Evolutionary conservation across 2,329 filamentous ascomycete species (phyloP).

Genomic region (Fusarium papillatum): DNA sequence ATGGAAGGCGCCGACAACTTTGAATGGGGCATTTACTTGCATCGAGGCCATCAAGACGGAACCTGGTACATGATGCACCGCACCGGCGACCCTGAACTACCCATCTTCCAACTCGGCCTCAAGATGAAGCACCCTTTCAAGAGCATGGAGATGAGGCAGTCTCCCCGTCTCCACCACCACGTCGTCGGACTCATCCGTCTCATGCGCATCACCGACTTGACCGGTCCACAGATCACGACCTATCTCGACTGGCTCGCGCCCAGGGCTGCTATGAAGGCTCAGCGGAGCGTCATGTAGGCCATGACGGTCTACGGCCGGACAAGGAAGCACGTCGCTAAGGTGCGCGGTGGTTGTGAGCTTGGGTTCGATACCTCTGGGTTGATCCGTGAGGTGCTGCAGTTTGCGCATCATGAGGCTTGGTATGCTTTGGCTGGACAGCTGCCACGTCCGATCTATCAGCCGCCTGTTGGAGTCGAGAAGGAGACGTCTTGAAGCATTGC

Average conservation of each 20-base stretch:
- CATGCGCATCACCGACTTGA: constrained; percentile 35
- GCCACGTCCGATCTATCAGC: constrained; percentile 47
- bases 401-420: constrained; percentile 48
- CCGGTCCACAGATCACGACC: constrained; percentile 36
- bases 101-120: constrained; percentile 16
- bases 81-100: constrained; percentile 1
- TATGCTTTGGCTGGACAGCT: constrained; percentile 46
- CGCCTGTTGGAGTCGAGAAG: constrained; percentile 30
- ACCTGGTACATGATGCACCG: constrained; percentile 43
- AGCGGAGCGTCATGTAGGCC: constrained; percentile 48
- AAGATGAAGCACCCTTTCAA: constrained; percentile 33
- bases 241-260: constrained; percentile 51
- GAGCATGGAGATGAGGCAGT: constrained; percentile 35
- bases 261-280: constrained; percentile 38
- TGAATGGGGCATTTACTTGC: constrained; percentile 53
- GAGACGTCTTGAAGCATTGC: background rate
- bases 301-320: constrained; percentile 44
- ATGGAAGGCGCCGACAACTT: constrained; percentile 47
- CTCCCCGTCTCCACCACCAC: constrained; percentile 44
- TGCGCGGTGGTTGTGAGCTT: constrained; percentile 13
- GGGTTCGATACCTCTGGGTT: constrained; percentile 46
- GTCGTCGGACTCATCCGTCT: constrained; percentile 50
- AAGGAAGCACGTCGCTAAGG: constrained; percentile 41
- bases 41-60: constrained; percentile 43
- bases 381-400: constrained; percentile 44